Base-by-base conservation (phyloP, 2,329 filamentous ascomycete genomes). In the Pseudogymnoascus sp. region DNA sequence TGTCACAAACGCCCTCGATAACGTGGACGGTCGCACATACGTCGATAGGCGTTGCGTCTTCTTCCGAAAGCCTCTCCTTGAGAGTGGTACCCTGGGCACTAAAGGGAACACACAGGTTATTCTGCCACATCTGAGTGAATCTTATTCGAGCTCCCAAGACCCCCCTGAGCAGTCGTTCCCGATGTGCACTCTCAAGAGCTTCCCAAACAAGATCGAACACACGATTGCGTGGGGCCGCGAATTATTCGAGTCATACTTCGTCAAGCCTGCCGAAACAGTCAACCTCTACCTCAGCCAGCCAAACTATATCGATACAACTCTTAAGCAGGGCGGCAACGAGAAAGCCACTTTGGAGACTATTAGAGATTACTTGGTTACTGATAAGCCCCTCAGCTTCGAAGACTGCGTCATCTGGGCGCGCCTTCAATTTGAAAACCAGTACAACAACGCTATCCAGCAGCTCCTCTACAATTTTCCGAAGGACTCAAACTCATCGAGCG, bases 71-170 rank as follows among this genome's bases (percentile, higher is more conserved):
- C 90, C 94, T 55, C 81, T 99, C 4, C 84, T 99, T 8, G 94
- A 99, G 80, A 97, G 92, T 73, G 94, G 94, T 67, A 99, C 94
- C 36, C 84, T 99, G n/a, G 94, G 94, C 60, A 97, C 95, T 63
- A 99, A 99, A 82, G 94, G 94, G 71, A 99, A 99, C 78, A 96
- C 92, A 5, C 94, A 99, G 73, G 94, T 99, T 64, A 87, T 99
- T 58, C 83, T 99, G 63, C 95, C 94, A 9, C 84, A 86, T 69
- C 79, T 97, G 66, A 97, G 94, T 0, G 95, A 99, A 76, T 97
- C 94, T 0, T 99, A 99, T 79, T 97, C 94, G 0, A 91, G 88
- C 71, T 97, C 94, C 19, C 93, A 97, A 74, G 95, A 99, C 74
- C 94, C 94, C 1, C 94, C 94, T 0, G 95, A 99, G 81, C 92